phyloP scores from a whole-genome alignment of 495 filamentous ascomycete species.

The Aspergillus bertholletiae region DNA sequence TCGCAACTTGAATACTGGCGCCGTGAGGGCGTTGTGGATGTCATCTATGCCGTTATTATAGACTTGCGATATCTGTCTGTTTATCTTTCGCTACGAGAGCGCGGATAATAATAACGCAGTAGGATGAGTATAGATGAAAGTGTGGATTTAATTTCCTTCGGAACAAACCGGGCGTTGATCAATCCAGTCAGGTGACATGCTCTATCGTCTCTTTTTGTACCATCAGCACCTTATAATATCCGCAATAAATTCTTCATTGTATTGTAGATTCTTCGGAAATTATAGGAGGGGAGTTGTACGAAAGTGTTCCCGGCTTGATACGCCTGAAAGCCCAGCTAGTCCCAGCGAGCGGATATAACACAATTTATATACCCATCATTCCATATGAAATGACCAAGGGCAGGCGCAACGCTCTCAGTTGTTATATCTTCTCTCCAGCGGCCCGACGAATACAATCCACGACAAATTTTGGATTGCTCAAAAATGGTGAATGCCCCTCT shows the following conservation, averaged over 20 bases:
- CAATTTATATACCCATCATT: no score
- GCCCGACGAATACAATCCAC: conserved; percentile 23
- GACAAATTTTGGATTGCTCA: conserved; percentile 25
- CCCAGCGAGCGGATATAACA: no score
- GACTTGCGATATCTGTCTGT: neutral
- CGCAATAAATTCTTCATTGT: no score
- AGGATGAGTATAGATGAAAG: neutral
- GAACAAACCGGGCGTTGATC: neutral
- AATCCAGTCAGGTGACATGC: neutral
- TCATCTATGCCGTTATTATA: neutral
- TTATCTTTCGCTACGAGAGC: neutral
- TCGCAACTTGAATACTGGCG: conserved; percentile 29
- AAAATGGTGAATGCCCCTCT: conserved; percentile 28
- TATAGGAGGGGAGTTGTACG: no score
- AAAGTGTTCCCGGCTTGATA: no score
- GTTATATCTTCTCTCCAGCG: conserved; percentile 16
- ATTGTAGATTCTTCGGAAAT: no score
- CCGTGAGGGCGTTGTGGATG: conserved; percentile 7
- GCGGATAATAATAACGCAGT: no score
- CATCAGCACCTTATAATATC: no score
- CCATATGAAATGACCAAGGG: neutral
- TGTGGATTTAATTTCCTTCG: neutral
- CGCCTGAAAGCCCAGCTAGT: no score
- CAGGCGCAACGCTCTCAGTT: neutral
- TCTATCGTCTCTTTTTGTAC: neutral